A percentile compares a stretch with the other conserved stretches of the same genome.
phyloP scores from a whole-genome alignment of 1,284 basidiomycete genomes.

The Moniliophthora roreri region DNA sequence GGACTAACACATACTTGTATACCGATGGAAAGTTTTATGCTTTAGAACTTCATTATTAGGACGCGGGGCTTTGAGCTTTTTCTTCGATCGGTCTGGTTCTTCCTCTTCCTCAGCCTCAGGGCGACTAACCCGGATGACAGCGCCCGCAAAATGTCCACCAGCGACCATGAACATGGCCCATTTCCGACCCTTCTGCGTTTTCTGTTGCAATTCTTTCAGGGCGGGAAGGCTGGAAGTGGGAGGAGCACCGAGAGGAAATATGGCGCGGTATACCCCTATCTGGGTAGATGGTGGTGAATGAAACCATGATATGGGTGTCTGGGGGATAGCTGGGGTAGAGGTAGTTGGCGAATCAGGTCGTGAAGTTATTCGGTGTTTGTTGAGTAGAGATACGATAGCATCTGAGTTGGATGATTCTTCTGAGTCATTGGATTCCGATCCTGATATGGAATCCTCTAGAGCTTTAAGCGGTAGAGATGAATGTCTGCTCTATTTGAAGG shows the following conservation, averaged over 20 bases:
- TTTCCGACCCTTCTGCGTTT: slow-evolving; percentile 63
- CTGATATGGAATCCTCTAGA: slow-evolving; percentile 87
- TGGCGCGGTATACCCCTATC: slow-evolving; percentile 82
- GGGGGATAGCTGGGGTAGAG: slow-evolving; percentile 44
- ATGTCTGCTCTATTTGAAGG: neutral
- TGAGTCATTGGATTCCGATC: slow-evolving; percentile 73
- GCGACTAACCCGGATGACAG: slow-evolving; percentile 73
- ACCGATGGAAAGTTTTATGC: slow-evolving; percentile 98
- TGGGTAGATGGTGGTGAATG: slow-evolving; percentile 83
- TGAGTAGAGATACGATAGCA: slow-evolving; percentile 66
- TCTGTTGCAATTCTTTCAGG: slow-evolving; percentile 68
- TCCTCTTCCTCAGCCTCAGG: slow-evolving; percentile 43
- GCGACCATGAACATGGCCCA: slow-evolving; percentile 97
- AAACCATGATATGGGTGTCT: slow-evolving; percentile 88
- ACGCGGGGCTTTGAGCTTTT: slow-evolving; percentile 60
- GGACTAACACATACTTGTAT: slow-evolving; percentile 76
- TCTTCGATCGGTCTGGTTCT: slow-evolving; percentile 39
- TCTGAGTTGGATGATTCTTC: slow-evolving; percentile 38
- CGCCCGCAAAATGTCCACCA: slow-evolving; percentile 96
- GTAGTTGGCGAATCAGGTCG: slow-evolving; percentile 43
- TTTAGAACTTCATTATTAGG: slow-evolving; percentile 77
- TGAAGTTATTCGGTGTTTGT: slow-evolving; percentile 51
- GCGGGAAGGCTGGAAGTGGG: slow-evolving; percentile 49
- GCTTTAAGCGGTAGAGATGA: slow-evolving; percentile 38
- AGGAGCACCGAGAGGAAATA: slow-evolving; percentile 58